These are phyloP conservation scores for Pythium biforme DNA, from an alignment of 352 stramenopile species.

Conservation along the genomic window DNA sequence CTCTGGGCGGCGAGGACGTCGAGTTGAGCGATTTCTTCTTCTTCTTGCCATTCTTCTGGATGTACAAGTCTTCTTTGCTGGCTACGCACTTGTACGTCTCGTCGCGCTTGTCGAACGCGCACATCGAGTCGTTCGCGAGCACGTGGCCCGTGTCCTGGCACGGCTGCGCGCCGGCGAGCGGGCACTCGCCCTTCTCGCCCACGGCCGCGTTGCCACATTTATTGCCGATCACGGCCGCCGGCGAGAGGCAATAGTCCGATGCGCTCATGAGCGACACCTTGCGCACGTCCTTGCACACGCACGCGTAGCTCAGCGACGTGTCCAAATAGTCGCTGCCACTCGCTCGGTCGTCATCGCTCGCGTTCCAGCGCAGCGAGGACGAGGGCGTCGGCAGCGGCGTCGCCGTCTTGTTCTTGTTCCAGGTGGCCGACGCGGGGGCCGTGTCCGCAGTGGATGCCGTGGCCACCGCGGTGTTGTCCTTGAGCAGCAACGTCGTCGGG, in stretches of 20 bases:
- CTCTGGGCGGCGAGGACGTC: not conserved
- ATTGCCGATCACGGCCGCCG: slow-evolving; percentile 40
- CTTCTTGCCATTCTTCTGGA: slow-evolving; percentile 44
- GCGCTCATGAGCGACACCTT: slow-evolving; percentile 69
- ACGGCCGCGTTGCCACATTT: slow-evolving; percentile 70
- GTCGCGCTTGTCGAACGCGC: slow-evolving; percentile 54
- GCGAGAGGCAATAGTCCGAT: slow-evolving; percentile 63
- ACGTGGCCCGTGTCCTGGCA: slow-evolving; percentile 60
- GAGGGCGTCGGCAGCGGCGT: too few relatives aligned
- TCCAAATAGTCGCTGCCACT: slow-evolving; percentile 9
- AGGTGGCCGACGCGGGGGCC: not conserved
- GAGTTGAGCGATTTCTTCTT: slow-evolving; percentile 32
- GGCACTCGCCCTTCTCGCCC: slow-evolving; percentile 53
- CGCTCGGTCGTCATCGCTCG: not conserved
- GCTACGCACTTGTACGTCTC: slow-evolving; percentile 74
- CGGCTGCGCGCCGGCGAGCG: slow-evolving; percentile 45
- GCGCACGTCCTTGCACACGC: slow-evolving; percentile 23
- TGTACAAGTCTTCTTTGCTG: slow-evolving; percentile 61
- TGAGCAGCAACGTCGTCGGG: not conserved
- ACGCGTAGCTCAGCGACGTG: slow-evolving; percentile 18
- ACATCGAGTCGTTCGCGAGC: slow-evolving; percentile 60
- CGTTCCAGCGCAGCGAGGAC: not conserved
- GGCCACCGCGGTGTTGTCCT: not conserved
- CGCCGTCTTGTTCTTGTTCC: not conserved
- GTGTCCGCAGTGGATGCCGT: not conserved